Evolutionary conservation across 169 alveolate genomes (phyloP).

Genomic region (Perkinsus marinus): DNA sequence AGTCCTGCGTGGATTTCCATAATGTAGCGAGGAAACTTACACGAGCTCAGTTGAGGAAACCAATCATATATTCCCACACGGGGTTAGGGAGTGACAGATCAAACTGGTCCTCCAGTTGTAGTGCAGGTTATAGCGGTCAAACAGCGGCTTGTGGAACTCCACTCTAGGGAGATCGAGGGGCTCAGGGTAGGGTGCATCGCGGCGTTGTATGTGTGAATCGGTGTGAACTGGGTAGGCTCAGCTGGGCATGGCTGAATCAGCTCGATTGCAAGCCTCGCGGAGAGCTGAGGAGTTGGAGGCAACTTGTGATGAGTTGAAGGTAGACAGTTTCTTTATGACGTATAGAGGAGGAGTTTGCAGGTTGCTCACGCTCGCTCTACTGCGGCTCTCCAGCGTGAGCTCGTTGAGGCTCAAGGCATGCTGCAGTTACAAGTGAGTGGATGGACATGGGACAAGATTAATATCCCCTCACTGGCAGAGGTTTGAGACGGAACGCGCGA

Average conservation of each 20-base stretch:
- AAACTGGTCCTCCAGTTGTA: not conserved
- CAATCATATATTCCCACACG: too few relatives aligned
- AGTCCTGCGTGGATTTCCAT: too few relatives aligned
- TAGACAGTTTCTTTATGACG: not conserved
- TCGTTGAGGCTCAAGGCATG: not conserved
- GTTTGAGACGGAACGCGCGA: not conserved
- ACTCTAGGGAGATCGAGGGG: not conserved
- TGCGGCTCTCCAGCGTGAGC: not conserved
- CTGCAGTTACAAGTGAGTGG: not conserved
- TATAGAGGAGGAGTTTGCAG: not conserved
- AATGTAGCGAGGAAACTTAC: too few relatives aligned
- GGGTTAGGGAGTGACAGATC: too few relatives aligned
- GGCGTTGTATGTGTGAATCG: not conserved
- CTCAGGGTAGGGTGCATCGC: not conserved
- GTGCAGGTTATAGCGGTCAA: not conserved
- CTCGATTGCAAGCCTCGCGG: not conserved
- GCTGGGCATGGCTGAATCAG: not conserved
- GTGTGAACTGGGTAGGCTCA: not conserved
- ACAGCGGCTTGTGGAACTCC: not conserved
- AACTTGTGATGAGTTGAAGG: not conserved
- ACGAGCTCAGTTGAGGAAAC: too few relatives aligned
- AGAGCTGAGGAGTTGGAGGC: not conserved
- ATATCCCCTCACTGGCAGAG: not conserved
- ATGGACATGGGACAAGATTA: not conserved
- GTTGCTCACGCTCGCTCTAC: not conserved